A percentile compares a stretch with the other conserved stretches of the same genome.
Conservation (phyloP, 163 green algal genomes). For the Volvox carteri region DNA sequence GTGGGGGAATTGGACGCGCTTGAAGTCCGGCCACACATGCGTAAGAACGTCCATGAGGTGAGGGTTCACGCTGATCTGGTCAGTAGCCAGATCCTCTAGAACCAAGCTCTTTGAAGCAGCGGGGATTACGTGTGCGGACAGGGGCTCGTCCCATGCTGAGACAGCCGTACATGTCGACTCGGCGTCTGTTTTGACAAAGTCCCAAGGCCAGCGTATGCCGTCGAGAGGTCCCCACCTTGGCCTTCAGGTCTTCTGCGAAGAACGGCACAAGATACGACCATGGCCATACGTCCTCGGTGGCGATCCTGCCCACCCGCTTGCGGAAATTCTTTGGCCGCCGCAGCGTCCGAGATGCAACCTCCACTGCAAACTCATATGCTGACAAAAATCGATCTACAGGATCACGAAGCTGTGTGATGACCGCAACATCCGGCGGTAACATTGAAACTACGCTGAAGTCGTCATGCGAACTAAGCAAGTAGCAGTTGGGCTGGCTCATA, state of each 20-base stretch:
- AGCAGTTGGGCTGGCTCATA: conserved; percentile 77
- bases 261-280: conserved; percentile 91
- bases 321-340: conserved; percentile 61
- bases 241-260: conserved; percentile 82
- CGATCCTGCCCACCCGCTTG: conserved; percentile 70
- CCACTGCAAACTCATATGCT: conserved; percentile 96
- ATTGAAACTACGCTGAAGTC: conserved; percentile 90
- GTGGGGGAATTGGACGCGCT: too few relatives aligned
- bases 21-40: too few relatives aligned
- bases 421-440: conserved; percentile 71
- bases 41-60: too few relatives aligned
- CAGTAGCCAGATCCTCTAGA: too few relatives aligned
- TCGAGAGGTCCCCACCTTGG: not conserved
- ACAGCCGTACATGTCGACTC: too few relatives aligned
- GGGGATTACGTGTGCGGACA: too few relatives aligned
- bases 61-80: too few relatives aligned
- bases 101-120: too few relatives aligned
- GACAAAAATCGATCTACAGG: conserved; percentile 92
- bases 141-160: too few relatives aligned
- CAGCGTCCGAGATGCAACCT: conserved; percentile 72
- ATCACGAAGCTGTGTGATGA: conserved; percentile 92
- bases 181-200: too few relatives aligned
- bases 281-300: conserved; percentile 92
- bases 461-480: conserved; percentile 92
- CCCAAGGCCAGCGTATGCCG: too few relatives aligned